Conservation (phyloP, 768 basidiomycete genomes). For the Rhodotorula paludigena region DNA sequence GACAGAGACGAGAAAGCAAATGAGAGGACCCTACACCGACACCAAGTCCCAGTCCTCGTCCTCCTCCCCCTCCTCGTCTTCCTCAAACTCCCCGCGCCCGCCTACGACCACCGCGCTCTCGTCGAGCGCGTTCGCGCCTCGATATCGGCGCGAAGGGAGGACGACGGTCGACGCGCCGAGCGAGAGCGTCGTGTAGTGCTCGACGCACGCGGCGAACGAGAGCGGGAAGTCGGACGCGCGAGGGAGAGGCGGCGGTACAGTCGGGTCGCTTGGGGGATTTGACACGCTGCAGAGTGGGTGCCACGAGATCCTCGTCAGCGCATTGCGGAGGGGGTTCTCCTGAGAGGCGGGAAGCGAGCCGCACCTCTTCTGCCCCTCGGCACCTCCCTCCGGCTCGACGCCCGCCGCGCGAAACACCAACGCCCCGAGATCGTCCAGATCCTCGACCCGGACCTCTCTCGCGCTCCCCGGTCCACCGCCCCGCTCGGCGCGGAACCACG, state of each 20-base stretch:
- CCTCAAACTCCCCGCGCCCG: neutral
- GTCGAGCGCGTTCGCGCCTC: neutral
- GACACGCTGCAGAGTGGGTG: neutral
- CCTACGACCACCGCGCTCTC: slow-evolving; percentile 14
- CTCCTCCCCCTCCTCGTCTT: slow-evolving; percentile 14
- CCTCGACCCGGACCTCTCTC: neutral
- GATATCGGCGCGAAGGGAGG: neutral
- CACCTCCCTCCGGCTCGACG: neutral
- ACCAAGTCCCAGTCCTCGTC: slow-evolving; percentile 18
- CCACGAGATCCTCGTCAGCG: too few species aligned
- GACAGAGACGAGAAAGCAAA: neutral
- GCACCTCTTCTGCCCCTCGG: too few species aligned
- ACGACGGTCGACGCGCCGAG: neutral
- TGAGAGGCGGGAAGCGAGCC: neutral
- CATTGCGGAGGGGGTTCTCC: neutral
- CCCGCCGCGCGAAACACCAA: slow-evolving; percentile 5
- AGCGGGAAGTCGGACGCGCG: slow-evolving; percentile 12
- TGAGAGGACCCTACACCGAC: neutral
- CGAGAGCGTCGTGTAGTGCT: slow-evolving; percentile 4
- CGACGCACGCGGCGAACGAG: neutral
- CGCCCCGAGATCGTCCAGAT: slow-evolving; percentile 23
- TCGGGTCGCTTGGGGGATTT: neutral
- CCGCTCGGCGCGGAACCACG: slow-evolving; percentile 10
- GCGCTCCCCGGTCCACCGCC: neutral
- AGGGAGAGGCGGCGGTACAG: neutral